These are phyloP conservation scores for Collybiopsis luxurians DNA, from an alignment of 768 basidiomycete species.

Conservation along the genomic window DNA sequence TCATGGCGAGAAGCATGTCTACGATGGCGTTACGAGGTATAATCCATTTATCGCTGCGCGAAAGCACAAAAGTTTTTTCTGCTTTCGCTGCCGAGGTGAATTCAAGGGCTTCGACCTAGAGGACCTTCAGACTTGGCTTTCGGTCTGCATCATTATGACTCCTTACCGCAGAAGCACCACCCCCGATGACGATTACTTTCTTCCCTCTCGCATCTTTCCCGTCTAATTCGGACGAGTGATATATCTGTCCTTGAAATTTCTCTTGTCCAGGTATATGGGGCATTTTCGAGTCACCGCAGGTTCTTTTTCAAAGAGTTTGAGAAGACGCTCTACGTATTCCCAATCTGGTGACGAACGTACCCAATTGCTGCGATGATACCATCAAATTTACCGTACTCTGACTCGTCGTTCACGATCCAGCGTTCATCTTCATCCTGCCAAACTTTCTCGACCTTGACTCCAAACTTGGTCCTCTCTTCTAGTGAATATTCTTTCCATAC, in stretches of 20 bases:
- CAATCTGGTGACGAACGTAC: too few species aligned
- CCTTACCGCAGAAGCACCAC: slow-evolving; percentile 50
- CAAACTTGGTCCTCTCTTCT: slow-evolving; percentile 6
- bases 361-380: slow-evolving; percentile 6
- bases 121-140: too few species aligned
- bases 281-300: slow-evolving; percentile 5
- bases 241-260: slow-evolving; percentile 3
- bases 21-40: slow-evolving; percentile 45
- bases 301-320: too few species aligned
- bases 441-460: slow-evolving; percentile 3
- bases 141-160: slow-evolving; percentile 37
- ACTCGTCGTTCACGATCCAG: slow-evolving; percentile 4
- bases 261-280: slow-evolving; percentile 7
- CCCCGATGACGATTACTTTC: slow-evolving; percentile 15
- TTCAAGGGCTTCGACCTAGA: slow-evolving; percentile 14
- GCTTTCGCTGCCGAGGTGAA: slow-evolving; percentile 5
- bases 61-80: slow-evolving; percentile 1
- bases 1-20: slow-evolving; percentile 44
- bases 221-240: slow-evolving; percentile 47
- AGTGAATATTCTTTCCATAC: slow-evolving; percentile 3
- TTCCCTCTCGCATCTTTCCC: slow-evolving; percentile 19
- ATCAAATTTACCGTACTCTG: slow-evolving; percentile 6
- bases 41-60: slow-evolving; percentile 37
- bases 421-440: slow-evolving; percentile 1
- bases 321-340: too few species aligned